Percentiles rank a stretch among this genome's conserved stretches.
phyloP scores from a whole-genome alignment of 2,329 filamentous ascomycete species.

The Pseudonectria buxi region DNA sequence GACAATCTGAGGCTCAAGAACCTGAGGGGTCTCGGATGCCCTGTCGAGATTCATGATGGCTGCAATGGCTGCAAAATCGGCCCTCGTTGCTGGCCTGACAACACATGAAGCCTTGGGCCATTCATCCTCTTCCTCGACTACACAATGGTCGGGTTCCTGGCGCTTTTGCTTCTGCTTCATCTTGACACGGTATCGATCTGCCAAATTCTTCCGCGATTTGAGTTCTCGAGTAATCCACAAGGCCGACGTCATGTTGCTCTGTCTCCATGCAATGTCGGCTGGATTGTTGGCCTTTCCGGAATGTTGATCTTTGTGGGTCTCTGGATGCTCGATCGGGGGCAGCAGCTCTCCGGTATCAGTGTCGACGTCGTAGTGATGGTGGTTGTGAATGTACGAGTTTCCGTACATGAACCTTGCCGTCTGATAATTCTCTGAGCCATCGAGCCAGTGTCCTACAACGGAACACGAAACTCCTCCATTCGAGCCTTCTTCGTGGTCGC shows the following conservation, averaged over 20 bases:
- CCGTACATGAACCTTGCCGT: neutral
- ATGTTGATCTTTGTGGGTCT: slow-evolving; percentile 15
- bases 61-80: slow-evolving; percentile 34
- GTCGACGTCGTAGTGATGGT: slow-evolving; percentile 29
- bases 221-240: slow-evolving; percentile 21
- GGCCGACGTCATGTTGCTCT: slow-evolving; percentile 21
- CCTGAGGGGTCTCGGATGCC: slow-evolving; percentile 12
- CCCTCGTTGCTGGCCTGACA: slow-evolving; percentile 34
- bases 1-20: slow-evolving; percentile 17
- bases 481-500: no score
- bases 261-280: slow-evolving; percentile 20
- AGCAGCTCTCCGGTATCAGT: slow-evolving; percentile 29
- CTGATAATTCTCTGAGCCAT: neutral
- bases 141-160: slow-evolving; percentile 1
- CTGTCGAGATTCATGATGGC: slow-evolving; percentile 39
- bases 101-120: slow-evolving; percentile 28
- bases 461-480: no score
- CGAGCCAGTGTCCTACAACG: slow-evolving; percentile 2
- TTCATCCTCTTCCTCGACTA: slow-evolving; percentile 8
- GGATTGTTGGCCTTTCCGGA: slow-evolving; percentile 4
- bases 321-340: slow-evolving; percentile 25
- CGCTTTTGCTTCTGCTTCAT: slow-evolving; percentile 3
- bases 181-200: slow-evolving; percentile 1
- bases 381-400: slow-evolving; percentile 1
- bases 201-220: slow-evolving; percentile 13